Base-by-base conservation (phyloP, 306 rosid genomes). In the Carpinus fangiana region DNA sequence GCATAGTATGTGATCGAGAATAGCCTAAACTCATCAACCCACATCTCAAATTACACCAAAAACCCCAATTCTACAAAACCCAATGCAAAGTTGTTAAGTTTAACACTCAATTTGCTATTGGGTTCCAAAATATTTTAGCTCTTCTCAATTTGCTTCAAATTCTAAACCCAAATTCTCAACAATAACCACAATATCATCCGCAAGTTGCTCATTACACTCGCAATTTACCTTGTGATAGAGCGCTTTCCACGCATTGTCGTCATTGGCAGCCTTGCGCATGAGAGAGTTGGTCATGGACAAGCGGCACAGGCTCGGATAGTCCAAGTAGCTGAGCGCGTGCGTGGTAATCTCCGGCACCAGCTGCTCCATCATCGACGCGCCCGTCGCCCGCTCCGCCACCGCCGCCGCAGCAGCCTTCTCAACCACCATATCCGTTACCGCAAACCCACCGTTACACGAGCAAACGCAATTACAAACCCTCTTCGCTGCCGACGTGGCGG, bases 321-420 rank as follows among this genome's bases (percentile, higher is more conserved):
- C 99, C 94, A 96, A 88, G 86, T 96, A 96, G 85, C 99, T 96
- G 20, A 96, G 91, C 38, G 99, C 98, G 74, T 96, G 98, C 3
- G 99, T 93, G 0, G 92, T 96, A 81, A 96, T 96, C 90, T 96
- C 99, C 72, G 99, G 98, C 83, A 96, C 99, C 84, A 96, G 82
- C 77, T 96, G 96, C 87, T 96, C 99, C 99, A 96, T 96, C 99
- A 96, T 96, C 38, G 99, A 96, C 23, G 92, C 96, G 26, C 94
- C 97, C 6, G 87, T 77, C 12, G 83, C 90, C 18, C 90, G 86
- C 79, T 88, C 99, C 4, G 87, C 34, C 59, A 88, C 77, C 8
- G 77, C 82, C 28, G 69, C 73, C 46, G 66, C 26, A 4, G 88
- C 79, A 48, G 26, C 51, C 41, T 80, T 79, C 73, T 89, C 94